These are phyloP conservation scores for Solanum aculeatissimum DNA, from an alignment of 305 asterid genomes.

Conservation along the genomic window DNA sequence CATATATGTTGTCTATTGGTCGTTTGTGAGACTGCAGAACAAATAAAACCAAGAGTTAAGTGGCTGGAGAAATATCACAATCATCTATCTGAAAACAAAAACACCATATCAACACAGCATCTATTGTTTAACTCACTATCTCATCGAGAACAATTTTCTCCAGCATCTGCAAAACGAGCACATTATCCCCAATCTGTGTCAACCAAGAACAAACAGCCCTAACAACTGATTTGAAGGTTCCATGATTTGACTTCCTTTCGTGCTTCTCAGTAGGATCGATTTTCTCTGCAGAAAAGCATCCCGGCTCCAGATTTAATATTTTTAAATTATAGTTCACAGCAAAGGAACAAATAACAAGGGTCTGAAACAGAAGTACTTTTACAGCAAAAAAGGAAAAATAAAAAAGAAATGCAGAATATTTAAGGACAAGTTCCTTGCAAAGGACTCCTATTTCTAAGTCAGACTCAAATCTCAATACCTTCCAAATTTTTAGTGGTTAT, in stretches of 20 bases:
- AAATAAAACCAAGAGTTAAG: background rate
- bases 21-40: conserved; percentile 41
- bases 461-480: background rate
- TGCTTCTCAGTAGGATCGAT: conserved; percentile 10
- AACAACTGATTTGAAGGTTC: conserved; percentile 41
- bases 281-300: conserved; percentile 37
- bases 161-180: conserved; percentile 55
- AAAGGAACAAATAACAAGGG: background rate
- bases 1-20: conserved; percentile 64
- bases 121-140: conserved; percentile 38
- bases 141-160: conserved; percentile 62
- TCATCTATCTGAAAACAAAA: background rate
- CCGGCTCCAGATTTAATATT: background rate
- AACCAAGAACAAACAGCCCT: conserved; percentile 40
- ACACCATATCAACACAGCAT: background rate
- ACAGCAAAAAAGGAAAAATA: background rate
- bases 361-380: background rate
- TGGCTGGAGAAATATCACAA: background rate
- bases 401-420: background rate
- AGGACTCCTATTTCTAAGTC: background rate
- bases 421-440: background rate
- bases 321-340: background rate
- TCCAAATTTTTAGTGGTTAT: background rate
- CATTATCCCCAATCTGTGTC: conserved; percentile 61
- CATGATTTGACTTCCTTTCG: conserved; percentile 36